A percentile compares a stretch with the other conserved stretches of the same genome.
Evolutionary conservation across 805 yeast species (phyloP).

Genomic region (Tetrapisispora iriomotensis): DNA sequence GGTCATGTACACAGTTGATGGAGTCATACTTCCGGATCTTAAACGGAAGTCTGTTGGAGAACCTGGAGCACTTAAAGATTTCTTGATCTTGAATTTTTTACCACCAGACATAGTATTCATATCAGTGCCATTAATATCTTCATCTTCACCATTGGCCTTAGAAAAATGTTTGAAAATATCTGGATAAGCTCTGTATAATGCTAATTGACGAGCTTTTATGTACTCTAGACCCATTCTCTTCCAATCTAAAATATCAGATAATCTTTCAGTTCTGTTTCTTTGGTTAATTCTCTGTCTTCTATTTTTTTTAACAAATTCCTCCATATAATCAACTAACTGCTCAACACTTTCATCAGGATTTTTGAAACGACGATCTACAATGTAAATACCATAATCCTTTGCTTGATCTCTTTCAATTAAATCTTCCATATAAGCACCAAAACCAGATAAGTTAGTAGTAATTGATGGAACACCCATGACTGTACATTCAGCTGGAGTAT

Average conservation of each 20-base stretch:
- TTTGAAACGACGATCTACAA: slow-evolving; percentile 88
- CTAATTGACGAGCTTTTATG: slow-evolving; percentile 85
- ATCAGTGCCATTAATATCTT: slow-evolving; percentile 20
- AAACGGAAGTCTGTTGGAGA: slow-evolving; percentile 60
- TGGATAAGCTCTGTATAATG: slow-evolving; percentile 90
- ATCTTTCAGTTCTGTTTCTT: slow-evolving; percentile 91
- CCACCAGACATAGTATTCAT: slow-evolving; percentile 29
- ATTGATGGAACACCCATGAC: slow-evolving; percentile 99
- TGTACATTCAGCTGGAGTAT: slow-evolving; percentile 98
- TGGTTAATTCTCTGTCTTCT: slow-evolving; percentile 97
- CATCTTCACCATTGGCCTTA: slow-evolving; percentile 19
- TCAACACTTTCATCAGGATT: slow-evolving; percentile 88
- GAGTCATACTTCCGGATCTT: slow-evolving; percentile 11
- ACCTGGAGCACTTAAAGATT: slow-evolving; percentile 96
- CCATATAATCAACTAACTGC: slow-evolving; percentile 84
- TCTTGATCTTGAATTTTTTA: slow-evolving; percentile 59
- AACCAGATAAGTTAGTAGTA: slow-evolving; percentile 91
- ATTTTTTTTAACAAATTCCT: slow-evolving; percentile 75
- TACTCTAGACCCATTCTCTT: slow-evolving; percentile 96
- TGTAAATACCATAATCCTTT: slow-evolving; percentile 91
- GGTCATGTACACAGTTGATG: slow-evolving; percentile 63
- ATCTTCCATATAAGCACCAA: slow-evolving; percentile 98
- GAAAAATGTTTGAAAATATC: slow-evolving; percentile 48
- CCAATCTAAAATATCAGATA: slow-evolving; percentile 92
- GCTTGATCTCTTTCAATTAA: slow-evolving; percentile 73